Evolutionary conservation across 169 alveolate genomes (phyloP), one percentile per base, ranked within the genome.

Genomic region (Neospora caninum): DNA sequence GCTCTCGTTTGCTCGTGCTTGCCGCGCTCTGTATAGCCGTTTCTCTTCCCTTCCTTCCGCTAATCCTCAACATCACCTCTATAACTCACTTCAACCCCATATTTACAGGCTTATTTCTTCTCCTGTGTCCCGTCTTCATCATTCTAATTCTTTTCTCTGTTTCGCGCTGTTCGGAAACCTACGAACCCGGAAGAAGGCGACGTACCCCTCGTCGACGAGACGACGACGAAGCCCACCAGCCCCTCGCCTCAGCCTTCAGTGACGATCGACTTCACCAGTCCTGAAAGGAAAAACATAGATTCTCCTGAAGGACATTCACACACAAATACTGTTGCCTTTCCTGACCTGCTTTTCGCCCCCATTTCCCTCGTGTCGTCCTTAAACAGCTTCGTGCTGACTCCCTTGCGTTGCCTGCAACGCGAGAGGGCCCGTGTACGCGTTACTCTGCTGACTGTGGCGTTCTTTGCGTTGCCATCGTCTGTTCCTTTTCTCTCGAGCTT

Each of bases 101-200:
- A 16, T 82, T 82, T n/a, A 29, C 67, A 22, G 89, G 89, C n/a
- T 49, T 82, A 13, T 39, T 43, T 49, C 67, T 39, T 0, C 7
- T 82, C 41, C 67, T 82, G 16, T 39, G 54, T 29, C 89, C 89
- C 58, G 36, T 43, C 31, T 82, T 82, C 41, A 39, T 82, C 27
- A 39, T 82, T 45, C 67, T 82, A 25, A 4, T 82, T 36, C 13
- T 82, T 36, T 82, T 82, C 41, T 82, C 89, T 27, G 67, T 82
- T 10, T 82, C 89, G n/a, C 89, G 89, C 22, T 82, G 89, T 69
- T 82, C 69, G 22, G 89, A 82, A 45, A 45, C 16, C 36, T 82
- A n/a, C 89, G 67, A 39, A 49, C 42, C 89, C 9, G 58, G 13
- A 22, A 27, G 41, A 9, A 18, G 27, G 67, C 54, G 69, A 39